These are phyloP conservation scores for Ligustrum vulgare DNA, from an alignment of 257 asterid species.

Conservation along the genomic window DNA sequence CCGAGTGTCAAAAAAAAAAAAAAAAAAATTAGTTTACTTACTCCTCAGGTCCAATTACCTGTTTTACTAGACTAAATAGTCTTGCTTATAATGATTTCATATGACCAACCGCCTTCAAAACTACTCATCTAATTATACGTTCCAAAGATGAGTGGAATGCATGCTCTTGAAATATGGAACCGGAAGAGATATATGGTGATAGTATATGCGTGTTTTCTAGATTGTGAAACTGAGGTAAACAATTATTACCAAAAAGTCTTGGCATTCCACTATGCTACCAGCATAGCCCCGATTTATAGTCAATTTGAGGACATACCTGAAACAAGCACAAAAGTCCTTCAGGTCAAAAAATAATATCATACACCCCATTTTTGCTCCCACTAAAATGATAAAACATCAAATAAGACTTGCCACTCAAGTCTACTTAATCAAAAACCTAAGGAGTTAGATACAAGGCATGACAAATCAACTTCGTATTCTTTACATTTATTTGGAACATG, in stretches of 20 bases:
- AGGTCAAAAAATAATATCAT: background rate
- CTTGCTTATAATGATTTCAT: slow-evolving; percentile 3
- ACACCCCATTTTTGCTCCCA: background rate
- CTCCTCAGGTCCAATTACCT: background rate
- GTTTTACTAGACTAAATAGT: slow-evolving; percentile 13
- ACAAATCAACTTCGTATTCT: background rate
- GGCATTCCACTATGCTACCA: slow-evolving; percentile 91
- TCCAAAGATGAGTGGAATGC: slow-evolving; percentile 3
- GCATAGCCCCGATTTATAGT: slow-evolving; percentile 91
- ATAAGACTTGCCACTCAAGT: background rate
- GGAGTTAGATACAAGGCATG: background rate
- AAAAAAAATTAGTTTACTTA: background rate
- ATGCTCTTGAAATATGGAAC: slow-evolving; percentile 8
- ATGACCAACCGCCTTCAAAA: slow-evolving; percentile 9
- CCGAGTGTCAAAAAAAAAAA: background rate
- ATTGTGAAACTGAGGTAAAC: slow-evolving; percentile 14
- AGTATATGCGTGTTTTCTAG: slow-evolving; percentile 7
- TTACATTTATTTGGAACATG: background rate
- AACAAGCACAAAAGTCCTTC: slow-evolving; percentile 22
- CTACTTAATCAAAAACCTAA: background rate
- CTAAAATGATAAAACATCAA: background rate
- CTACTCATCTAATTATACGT: background rate
- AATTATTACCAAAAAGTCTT: slow-evolving; percentile 81
- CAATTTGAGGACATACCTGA: slow-evolving; percentile 91
- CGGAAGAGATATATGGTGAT: slow-evolving; percentile 16